Conservation (phyloP, 73 alveolate genomes). For the Stentor roeselii region DNA sequence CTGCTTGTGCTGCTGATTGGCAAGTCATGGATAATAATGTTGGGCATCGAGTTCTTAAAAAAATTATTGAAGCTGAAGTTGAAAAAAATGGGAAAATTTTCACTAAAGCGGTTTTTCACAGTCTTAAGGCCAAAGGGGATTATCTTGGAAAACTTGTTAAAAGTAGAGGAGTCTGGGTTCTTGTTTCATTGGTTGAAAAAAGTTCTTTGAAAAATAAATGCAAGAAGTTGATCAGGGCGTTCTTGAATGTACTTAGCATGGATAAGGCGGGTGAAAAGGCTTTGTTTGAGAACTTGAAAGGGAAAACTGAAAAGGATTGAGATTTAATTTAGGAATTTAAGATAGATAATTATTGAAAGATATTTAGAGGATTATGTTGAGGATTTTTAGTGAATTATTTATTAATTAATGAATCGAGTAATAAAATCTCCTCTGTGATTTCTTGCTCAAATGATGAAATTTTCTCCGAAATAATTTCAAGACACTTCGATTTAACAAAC, state of each 20-base stretch:
- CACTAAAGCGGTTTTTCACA: neutral
- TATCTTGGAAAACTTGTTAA: constrained; percentile 8
- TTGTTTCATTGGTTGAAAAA: neutral
- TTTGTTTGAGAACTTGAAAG: too few relatives aligned
- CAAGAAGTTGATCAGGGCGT: neutral
- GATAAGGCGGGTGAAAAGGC: constrained; percentile 18
- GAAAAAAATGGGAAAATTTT: neutral
- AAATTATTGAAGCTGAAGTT: constrained; percentile 6
- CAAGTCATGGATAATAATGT: neutral
- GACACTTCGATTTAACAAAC: too few relatives aligned
- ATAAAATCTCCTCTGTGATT: too few relatives aligned
- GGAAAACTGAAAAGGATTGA: too few relatives aligned
- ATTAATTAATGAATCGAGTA: too few relatives aligned
- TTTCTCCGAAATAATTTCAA: too few relatives aligned
- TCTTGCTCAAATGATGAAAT: too few relatives aligned
- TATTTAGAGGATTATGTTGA: too few relatives aligned
- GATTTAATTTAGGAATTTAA: too few relatives aligned
- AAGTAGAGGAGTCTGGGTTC: constrained; percentile 27
- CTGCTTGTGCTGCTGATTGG: neutral
- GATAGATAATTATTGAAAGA: too few relatives aligned
- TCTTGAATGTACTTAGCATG: neutral
- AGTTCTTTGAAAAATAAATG: neutral
- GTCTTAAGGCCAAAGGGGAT: neutral
- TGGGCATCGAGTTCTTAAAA: constrained; percentile 1
- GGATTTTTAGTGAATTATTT: too few relatives aligned